phyloP scores from a whole-genome alignment of 2,329 filamentous ascomycete species.

The Neofusicoccum laricinum region DNA sequence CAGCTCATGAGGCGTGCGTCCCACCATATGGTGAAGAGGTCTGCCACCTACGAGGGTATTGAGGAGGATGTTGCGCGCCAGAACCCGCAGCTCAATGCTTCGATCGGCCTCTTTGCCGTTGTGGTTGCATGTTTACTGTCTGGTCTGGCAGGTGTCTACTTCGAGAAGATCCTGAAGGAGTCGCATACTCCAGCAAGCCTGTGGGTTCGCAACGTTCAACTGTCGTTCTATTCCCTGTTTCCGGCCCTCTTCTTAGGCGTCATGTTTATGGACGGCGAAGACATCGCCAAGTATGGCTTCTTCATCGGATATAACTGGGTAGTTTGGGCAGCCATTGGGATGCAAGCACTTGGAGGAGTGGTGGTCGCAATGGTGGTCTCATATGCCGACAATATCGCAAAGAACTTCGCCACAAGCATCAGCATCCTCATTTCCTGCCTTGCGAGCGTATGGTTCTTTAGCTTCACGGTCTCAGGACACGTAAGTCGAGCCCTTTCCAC shows the following conservation, averaged over 20 bases:
- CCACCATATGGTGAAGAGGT: constrained; percentile 46
- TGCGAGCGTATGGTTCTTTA: constrained; percentile 81
- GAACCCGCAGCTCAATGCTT: constrained; percentile 67
- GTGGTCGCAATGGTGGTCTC: constrained; percentile 79
- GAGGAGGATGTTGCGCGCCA: constrained; percentile 57
- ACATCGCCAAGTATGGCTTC: constrained; percentile 81
- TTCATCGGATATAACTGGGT: constrained; percentile 93
- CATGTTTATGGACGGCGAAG: constrained; percentile 79
- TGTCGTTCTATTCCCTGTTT: constrained; percentile 91
- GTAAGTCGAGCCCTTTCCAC: constrained; percentile 53
- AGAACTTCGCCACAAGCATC: constrained; percentile 90
- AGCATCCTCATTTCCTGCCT: constrained; percentile 86
- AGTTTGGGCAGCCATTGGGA: constrained; percentile 79
- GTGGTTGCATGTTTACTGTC: constrained; percentile 76
- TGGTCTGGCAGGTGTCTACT: constrained; percentile 80
- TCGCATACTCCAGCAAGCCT: constrained; percentile 72
- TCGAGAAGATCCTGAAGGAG: constrained; percentile 89
- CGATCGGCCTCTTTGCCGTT: constrained; percentile 75
- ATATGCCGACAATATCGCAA: constrained; percentile 84
- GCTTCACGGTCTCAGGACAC: constrained; percentile 64
- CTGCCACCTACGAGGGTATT: constrained; percentile 89
- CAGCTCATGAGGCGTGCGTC: constrained; percentile 50
- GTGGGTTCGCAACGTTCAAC: constrained; percentile 92
- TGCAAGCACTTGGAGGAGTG: constrained; percentile 82
- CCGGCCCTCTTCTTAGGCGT: constrained; percentile 85